These are phyloP conservation scores for Nakataea oryzae DNA, from an alignment of 2,329 filamentous ascomycete species.

Conservation along the genomic window DNA sequence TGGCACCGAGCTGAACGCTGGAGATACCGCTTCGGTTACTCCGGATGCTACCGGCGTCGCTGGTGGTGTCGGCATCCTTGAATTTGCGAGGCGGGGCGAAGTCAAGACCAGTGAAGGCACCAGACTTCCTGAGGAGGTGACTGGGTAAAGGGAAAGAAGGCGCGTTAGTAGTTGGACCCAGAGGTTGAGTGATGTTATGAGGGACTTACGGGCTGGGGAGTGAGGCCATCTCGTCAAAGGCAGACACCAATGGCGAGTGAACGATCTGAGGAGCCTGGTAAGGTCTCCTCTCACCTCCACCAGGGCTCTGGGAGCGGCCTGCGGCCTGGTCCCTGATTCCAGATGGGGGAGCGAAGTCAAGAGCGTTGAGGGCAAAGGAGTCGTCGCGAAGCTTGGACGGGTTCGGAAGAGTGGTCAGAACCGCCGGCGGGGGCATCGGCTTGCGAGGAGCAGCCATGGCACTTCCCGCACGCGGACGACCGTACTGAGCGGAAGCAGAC, in stretches of 20 bases:
- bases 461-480: constrained; percentile 38
- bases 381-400: constrained; percentile 80
- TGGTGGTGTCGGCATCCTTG: constrained; percentile 49
- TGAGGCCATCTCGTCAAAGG: constrained; percentile 76
- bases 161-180: neutral
- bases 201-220: constrained; percentile 83
- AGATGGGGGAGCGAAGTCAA: constrained; percentile 80
- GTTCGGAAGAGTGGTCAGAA: constrained; percentile 69
- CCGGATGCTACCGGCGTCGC: constrained; percentile 56
- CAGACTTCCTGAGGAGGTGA: constrained; percentile 64
- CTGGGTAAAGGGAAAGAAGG: constrained; percentile 23
- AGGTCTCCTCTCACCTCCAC: constrained; percentile 50
- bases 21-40: constrained; percentile 75
- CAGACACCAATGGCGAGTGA: constrained; percentile 68
- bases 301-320: constrained; percentile 56
- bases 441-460: constrained; percentile 33
- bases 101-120: constrained; percentile 69
- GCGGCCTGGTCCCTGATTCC: constrained; percentile 55
- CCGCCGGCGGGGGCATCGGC: constrained; percentile 58
- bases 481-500: constrained; percentile 38
- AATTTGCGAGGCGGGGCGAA: constrained; percentile 73
- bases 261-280: constrained; percentile 66
- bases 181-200: too few species aligned
- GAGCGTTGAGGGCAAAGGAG: constrained; percentile 55
- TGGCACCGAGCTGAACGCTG: constrained; percentile 54